phyloP scores from a whole-genome alignment of 2,329 filamentous ascomycete genomes.

The Camptophora hylomeconis region DNA sequence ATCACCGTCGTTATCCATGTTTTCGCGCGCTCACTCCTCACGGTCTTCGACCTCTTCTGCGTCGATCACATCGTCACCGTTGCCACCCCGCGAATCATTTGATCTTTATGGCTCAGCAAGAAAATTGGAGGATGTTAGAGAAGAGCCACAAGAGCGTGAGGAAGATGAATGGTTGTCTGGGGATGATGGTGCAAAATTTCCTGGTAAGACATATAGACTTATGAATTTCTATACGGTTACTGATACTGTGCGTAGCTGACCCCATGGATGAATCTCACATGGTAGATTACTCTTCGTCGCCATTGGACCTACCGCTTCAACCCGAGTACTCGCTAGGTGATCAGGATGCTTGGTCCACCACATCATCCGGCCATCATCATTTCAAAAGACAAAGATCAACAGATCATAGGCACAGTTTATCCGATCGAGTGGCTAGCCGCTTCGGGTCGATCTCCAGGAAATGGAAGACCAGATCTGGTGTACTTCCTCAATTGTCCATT shows the following conservation, averaged over 20 bases:
- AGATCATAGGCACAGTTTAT: conserved; percentile 50
- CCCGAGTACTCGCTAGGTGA: conserved; percentile 12
- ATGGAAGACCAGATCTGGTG: conserved; percentile 37
- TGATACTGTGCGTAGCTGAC: no score
- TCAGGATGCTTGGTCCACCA: conserved; percentile 8
- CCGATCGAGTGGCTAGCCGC: conserved; percentile 52
- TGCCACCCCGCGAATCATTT: conserved; percentile 33
- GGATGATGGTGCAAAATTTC: no score
- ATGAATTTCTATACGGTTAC: no score
- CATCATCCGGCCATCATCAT: conserved; percentile 16
- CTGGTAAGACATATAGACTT: no score
- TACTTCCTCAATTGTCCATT: conserved; percentile 38
- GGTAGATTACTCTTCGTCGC: no score
- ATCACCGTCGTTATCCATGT: conserved; percentile 8
- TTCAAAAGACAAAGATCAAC: conserved; percentile 46
- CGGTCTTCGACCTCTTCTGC: conserved; percentile 12
- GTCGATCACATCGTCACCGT: conserved; percentile 52
- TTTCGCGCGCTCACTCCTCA: conserved; percentile 15
- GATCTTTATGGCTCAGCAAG: conserved; percentile 43
- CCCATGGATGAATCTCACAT: no score
- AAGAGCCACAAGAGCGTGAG: conserved; percentile 41
- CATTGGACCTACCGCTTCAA: conserved; percentile 8
- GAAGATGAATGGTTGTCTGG: conserved; percentile 12
- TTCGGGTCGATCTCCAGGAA: conserved; percentile 42
- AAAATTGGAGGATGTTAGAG: conserved; percentile 68